These are phyloP conservation scores for Typha latifolia DNA, from an alignment of 176 grass and related monocot species.

Conservation along the genomic window DNA sequence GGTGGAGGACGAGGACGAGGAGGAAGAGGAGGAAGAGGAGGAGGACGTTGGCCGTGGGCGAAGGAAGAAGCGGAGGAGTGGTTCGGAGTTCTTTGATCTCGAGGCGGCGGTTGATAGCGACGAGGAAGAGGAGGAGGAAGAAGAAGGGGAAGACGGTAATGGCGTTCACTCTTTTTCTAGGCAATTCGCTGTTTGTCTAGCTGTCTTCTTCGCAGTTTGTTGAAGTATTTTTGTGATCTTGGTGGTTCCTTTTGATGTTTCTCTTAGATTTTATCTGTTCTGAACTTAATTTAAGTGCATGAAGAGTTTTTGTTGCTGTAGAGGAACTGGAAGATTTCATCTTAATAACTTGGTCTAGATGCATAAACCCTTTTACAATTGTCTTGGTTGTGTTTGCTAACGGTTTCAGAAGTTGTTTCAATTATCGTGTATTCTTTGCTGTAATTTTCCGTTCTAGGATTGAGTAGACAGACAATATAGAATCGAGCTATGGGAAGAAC, in stretches of 20 bases:
- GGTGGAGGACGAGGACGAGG: conserved; percentile 83
- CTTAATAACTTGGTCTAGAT: not conserved
- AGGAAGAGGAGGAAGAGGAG: conserved; percentile 51
- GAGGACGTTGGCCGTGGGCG: conserved; percentile 14
- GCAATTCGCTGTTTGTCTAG: too few relatives aligned
- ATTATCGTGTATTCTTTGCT: not conserved
- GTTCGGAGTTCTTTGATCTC: conserved; percentile 75
- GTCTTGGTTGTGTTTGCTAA: not conserved
- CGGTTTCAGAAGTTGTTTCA: not conserved
- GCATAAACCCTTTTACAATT: not conserved
- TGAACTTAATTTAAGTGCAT: too few relatives aligned
- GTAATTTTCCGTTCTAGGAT: not conserved
- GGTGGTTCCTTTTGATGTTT: too few relatives aligned
- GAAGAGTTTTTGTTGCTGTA: too few relatives aligned
- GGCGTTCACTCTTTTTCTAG: not conserved
- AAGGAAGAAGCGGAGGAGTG: conserved; percentile 26
- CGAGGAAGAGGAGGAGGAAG: conserved; percentile 90
- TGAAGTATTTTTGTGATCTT: too few relatives aligned
- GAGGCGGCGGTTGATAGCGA: conserved; percentile 81
- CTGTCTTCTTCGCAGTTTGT: too few relatives aligned
- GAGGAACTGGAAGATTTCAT: not conserved
- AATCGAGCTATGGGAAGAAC: not conserved
- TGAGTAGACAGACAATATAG: not conserved
- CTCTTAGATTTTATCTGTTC: too few relatives aligned
- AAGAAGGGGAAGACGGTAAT: conserved; percentile 86